phyloP scores from a whole-genome alignment of 2,329 filamentous ascomycete genomes.

The Blastomyces emzantsi region DNA sequence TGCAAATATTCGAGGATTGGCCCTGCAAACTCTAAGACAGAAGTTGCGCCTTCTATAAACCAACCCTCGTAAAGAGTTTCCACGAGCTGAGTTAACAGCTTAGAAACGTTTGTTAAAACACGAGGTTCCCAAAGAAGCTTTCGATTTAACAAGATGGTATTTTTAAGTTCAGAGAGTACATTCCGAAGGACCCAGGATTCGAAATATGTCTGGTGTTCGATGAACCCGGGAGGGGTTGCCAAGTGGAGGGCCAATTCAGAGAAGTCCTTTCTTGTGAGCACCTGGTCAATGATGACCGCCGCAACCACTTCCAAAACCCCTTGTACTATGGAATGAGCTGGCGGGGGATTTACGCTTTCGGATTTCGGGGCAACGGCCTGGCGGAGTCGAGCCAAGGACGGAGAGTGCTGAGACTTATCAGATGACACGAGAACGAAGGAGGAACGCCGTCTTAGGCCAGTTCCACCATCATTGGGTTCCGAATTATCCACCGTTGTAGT shows the following conservation, averaged over 20 bases:
- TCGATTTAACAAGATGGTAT: conserved; percentile 60
- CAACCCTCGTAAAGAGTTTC: conserved; percentile 94
- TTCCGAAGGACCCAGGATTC: conserved; percentile 79
- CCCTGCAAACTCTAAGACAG: conserved; percentile 76
- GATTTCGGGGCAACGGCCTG: conserved; percentile 53
- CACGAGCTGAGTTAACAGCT: conserved; percentile 69
- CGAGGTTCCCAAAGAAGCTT: conserved; percentile 69
- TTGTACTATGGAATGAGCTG: conserved; percentile 64
- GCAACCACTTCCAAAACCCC: conserved; percentile 68
- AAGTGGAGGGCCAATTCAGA: conserved; percentile 74
- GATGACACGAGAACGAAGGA: conserved; percentile 85
- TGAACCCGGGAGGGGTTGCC: conserved; percentile 83
- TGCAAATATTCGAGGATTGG: conserved; percentile 82
- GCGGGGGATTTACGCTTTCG: conserved; percentile 37
- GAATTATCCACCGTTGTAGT: conserved; percentile 54
- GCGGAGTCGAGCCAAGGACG: conserved; percentile 55
- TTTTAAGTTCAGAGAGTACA: conserved; percentile 61
- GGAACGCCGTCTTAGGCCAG: conserved; percentile 66
- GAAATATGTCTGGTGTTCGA: conserved; percentile 92
- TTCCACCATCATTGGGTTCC: conserved; percentile 42
- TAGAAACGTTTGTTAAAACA: conserved; percentile 75
- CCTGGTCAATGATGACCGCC: conserved; percentile 73
- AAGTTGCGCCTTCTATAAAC: conserved; percentile 82
- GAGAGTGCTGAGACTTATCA: conserved; percentile 50
- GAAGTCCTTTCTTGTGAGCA: conserved; percentile 83